Evolutionary conservation across 1,284 basidiomycete species (phyloP).

Genomic region (Naganishia albida): DNA sequence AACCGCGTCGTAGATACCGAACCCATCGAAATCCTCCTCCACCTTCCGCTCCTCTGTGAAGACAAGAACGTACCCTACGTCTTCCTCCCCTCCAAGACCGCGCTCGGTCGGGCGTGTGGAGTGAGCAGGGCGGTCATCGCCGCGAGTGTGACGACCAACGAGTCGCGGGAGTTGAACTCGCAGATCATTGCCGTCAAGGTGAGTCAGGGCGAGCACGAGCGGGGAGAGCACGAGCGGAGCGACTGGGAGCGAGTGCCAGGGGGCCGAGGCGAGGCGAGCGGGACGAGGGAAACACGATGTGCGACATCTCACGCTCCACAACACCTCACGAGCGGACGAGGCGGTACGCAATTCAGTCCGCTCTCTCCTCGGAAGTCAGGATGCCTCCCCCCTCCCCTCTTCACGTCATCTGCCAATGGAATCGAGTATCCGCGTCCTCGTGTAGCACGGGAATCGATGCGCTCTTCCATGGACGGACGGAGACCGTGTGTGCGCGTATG

Average conservation of each 20-base stretch:
- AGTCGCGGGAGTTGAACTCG: constrained; percentile 85
- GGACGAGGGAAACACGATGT: no score
- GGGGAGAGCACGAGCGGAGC: constrained; percentile 1
- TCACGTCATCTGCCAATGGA: no score
- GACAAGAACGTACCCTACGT: constrained; percentile 99
- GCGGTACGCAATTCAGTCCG: no score
- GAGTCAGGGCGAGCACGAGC: constrained; percentile 31
- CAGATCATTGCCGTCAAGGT: constrained; percentile 87
- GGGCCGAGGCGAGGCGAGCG: background rate
- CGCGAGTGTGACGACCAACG: constrained; percentile 92
- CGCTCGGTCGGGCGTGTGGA: constrained; percentile 92
- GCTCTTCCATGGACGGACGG: no score
- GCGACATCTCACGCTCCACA: no score
- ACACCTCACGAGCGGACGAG: no score
- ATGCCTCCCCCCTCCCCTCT: no score
- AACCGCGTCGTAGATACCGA: constrained; percentile 68
- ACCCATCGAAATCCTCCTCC: constrained; percentile 95
- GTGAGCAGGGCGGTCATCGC: constrained; percentile 95
- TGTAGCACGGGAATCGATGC: no score
- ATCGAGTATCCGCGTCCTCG: no score
- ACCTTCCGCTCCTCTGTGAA: constrained; percentile 95
- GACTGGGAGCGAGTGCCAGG: background rate
- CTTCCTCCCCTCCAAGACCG: constrained; percentile 91
- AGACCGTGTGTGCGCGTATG: no score
- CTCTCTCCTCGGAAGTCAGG: no score